Conservation (phyloP, 2,329 filamentous ascomycete species). For the Colletotrichum plurivorum region DNA sequence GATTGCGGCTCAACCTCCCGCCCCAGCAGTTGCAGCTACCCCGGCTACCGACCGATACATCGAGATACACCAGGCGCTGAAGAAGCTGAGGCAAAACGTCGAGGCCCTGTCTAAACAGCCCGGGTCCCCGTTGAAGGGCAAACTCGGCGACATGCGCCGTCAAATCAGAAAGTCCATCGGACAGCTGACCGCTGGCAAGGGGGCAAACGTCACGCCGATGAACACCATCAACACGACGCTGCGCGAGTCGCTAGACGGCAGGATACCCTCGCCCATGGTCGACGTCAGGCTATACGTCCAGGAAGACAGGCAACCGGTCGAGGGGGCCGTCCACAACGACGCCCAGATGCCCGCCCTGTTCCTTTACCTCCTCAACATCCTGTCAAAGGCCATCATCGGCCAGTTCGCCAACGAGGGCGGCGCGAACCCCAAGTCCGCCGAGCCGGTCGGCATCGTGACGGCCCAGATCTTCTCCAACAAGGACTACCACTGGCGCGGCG, state of each 20-base stretch:
- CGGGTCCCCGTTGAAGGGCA: constrained; percentile 69
- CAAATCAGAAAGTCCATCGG: constrained; percentile 80
- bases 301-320: constrained; percentile 59
- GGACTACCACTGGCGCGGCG: constrained; percentile 76
- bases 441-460: constrained; percentile 83
- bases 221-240: constrained; percentile 65
- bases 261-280: constrained; percentile 65
- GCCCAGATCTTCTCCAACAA: constrained; percentile 81
- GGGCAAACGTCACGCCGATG: constrained; percentile 65
- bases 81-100: constrained; percentile 73
- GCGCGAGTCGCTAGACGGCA: constrained; percentile 65
- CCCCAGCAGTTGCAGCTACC: constrained; percentile 11
- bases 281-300: constrained; percentile 69
- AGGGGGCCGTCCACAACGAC: constrained; percentile 66
- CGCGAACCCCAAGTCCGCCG: constrained; percentile 75
- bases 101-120: constrained; percentile 67
- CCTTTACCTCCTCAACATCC: constrained; percentile 82
- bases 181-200: constrained; percentile 77
- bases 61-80: constrained; percentile 78
- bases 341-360: constrained; percentile 73
- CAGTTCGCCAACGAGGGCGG: constrained; percentile 79
- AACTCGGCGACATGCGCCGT: constrained; percentile 79
- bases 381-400: constrained; percentile 79
- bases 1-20: constrained; percentile 9
- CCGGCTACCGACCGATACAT: constrained; percentile 59